phyloP scores from a whole-genome alignment of 2,329 filamentous ascomycete genomes.

The Penicillium sp. region DNA sequence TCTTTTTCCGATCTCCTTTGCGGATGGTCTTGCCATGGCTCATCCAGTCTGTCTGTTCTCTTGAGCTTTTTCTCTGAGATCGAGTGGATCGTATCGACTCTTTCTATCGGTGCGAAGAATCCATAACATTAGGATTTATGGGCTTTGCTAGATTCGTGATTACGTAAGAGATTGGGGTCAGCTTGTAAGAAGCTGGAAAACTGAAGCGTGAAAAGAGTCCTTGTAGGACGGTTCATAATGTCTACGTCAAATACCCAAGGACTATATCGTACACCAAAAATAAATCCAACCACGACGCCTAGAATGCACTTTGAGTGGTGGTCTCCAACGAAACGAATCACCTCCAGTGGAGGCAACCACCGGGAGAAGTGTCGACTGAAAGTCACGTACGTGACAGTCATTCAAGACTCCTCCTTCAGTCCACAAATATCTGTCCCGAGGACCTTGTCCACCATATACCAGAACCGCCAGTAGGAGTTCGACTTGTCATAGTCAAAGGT shows the following conservation, averaged over 20 bases:
- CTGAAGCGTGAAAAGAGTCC: neutral
- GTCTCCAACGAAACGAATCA: neutral
- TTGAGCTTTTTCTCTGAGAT: neutral
- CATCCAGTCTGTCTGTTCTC: neutral
- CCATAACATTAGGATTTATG: neutral
- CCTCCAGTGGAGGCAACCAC: too few species aligned
- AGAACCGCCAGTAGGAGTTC: constrained; percentile 61
- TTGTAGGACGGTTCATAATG: constrained; percentile 11
- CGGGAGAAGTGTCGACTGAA: too few species aligned
- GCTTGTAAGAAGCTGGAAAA: neutral
- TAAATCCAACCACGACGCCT: constrained; percentile 10
- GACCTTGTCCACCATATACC: constrained; percentile 56
- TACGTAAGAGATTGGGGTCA: neutral
- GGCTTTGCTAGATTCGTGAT: neutral
- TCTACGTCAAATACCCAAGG: constrained; percentile 11
- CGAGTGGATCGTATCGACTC: neutral
- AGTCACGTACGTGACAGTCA: neutral
- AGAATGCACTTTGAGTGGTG: constrained; percentile 7
- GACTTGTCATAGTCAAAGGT: constrained; percentile 68
- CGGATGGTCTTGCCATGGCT: too few species aligned
- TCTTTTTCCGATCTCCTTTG: neutral
- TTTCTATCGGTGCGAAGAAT: neutral
- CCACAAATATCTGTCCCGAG: constrained; percentile 64
- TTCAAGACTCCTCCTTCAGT: constrained; percentile 51
- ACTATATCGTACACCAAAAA: constrained; percentile 19